These are phyloP conservation scores for Medicago ruthenica DNA, from an alignment of 306 rosid species.

Conservation along the genomic window DNA sequence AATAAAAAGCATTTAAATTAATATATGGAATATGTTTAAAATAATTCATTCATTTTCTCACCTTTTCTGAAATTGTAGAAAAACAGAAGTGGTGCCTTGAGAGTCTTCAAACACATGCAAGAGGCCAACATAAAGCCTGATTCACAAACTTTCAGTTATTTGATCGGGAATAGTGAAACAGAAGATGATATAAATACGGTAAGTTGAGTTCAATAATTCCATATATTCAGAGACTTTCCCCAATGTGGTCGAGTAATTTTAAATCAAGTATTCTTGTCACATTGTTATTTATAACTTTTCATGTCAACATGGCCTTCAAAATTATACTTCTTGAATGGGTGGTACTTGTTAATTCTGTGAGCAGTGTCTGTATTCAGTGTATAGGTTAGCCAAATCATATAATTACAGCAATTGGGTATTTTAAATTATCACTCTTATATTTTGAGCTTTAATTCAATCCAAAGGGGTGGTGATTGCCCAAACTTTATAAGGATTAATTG, in stretches of 20 bases:
- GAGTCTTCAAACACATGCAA: constrained; percentile 69
- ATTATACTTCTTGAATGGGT: constrained; percentile 18
- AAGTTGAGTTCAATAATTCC: constrained; percentile 32
- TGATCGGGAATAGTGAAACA: constrained; percentile 62
- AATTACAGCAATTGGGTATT: neutral
- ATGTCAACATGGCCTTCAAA: constrained; percentile 8
- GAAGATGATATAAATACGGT: constrained; percentile 76
- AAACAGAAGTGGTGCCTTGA: constrained; percentile 54
- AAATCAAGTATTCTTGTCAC: constrained; percentile 24
- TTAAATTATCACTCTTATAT: neutral
- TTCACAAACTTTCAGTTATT: constrained; percentile 66
- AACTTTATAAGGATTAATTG: neutral
- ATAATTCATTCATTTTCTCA: constrained; percentile 27
- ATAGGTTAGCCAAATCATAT: constrained; percentile 9
- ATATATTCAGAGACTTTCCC: neutral
- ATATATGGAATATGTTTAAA: constrained; percentile 22
- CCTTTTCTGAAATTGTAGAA: constrained; percentile 60
- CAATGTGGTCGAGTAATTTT: constrained; percentile 11
- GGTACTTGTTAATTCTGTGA: neutral
- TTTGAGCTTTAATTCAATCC: neutral
- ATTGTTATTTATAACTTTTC: neutral
- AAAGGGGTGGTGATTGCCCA: neutral
- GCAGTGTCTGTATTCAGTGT: neutral
- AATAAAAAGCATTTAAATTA: neutral
- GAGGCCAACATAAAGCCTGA: constrained; percentile 68